Conservation (phyloP, 306 rosid species). For the Hylodesmum podocarpum region DNA sequence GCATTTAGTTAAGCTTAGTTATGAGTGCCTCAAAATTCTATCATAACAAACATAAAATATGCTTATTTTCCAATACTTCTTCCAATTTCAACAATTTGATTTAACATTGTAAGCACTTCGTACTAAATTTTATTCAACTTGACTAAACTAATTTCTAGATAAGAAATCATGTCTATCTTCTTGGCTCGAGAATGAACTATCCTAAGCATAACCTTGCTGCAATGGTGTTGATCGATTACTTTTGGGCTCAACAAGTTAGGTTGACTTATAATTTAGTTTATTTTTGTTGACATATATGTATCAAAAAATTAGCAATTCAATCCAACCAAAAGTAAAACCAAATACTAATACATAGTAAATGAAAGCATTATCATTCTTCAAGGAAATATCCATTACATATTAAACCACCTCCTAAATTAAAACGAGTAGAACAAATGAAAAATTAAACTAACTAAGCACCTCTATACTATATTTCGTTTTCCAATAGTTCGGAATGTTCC, state of each 20-base stretch:
- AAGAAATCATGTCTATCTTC: neutral
- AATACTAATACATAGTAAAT: neutral
- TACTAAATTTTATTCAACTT: too few relatives aligned
- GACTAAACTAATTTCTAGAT: too few relatives aligned
- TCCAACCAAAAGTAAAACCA: neutral
- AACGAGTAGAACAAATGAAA: neutral
- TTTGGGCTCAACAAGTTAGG: too few relatives aligned
- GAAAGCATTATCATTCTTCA: neutral
- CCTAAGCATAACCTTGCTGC: neutral
- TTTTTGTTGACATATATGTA: neutral
- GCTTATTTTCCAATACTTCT: too few relatives aligned
- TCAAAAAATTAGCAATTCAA: neutral
- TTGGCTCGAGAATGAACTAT: neutral
- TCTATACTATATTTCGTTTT: too few relatives aligned
- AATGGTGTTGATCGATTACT: neutral
- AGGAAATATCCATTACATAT: neutral
- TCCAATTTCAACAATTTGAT: too few relatives aligned
- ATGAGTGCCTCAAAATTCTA: too few relatives aligned
- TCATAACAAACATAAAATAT: too few relatives aligned
- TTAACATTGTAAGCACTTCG: too few relatives aligned
- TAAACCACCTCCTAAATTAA: neutral
- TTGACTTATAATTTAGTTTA: neutral
- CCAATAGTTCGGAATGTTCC: constrained; percentile 4
- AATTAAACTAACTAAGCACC: too few relatives aligned
- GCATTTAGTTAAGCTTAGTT: too few relatives aligned